phyloP scores from a whole-genome alignment of 164 flowering plant species.

The Liquidambar formosana region DNA sequence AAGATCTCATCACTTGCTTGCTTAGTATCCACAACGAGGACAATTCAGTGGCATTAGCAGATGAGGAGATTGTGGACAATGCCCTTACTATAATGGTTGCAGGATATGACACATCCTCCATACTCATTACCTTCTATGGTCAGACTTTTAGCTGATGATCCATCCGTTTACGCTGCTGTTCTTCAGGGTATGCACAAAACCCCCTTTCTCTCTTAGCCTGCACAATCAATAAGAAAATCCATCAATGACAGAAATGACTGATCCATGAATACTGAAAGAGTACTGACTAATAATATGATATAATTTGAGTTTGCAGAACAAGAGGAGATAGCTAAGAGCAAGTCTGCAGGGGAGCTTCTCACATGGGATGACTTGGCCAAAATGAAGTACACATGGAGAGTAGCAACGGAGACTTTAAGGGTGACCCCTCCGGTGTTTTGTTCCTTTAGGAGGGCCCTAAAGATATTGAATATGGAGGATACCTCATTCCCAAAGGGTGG shows the following conservation, averaged over 20 bases:
- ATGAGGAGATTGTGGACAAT: conserved; percentile 60
- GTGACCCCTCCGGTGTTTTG: conserved; percentile 53
- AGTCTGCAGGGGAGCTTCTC: conserved; percentile 36
- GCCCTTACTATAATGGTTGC: conserved; percentile 54
- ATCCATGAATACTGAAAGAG: no score
- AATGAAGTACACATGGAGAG: conserved; percentile 84
- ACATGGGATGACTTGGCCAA: conserved; percentile 73
- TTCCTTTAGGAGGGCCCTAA: conserved; percentile 49
- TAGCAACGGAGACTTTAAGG: conserved; percentile 54
- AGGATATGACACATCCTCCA: conserved; percentile 57
- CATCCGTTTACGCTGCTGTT: conserved; percentile 33
- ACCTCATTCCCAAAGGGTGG: conserved; percentile 74
- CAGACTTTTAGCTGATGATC: conserved; percentile 38
- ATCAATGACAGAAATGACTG: no score
- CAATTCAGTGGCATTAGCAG: conserved; percentile 24
- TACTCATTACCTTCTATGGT: conserved; percentile 55
- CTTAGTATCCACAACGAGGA: conserved; percentile 33
- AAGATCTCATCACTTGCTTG: conserved; percentile 61
- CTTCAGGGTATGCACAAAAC: conserved; percentile 26
- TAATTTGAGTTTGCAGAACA: conserved; percentile 33
- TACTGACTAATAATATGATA: no score
- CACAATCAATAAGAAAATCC: no score
- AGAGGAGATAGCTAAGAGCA: conserved; percentile 30
- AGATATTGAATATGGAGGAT: conserved; percentile 58
- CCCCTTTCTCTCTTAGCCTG: background rate